phyloP scores from a whole-genome alignment of 805 yeast species.

The Nakazawaea wyomingensis region DNA sequence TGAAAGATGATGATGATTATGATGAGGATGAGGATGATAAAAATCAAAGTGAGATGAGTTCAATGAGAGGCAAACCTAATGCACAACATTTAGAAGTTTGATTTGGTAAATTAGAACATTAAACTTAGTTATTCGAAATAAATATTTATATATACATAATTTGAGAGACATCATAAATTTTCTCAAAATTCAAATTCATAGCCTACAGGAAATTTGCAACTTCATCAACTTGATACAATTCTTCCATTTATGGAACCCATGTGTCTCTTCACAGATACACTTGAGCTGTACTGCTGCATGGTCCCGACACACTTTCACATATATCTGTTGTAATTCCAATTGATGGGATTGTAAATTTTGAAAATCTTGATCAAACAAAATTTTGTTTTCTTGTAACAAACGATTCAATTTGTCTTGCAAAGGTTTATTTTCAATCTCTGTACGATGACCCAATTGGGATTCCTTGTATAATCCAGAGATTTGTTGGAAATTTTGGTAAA shows the following conservation, averaged over 20 bases:
- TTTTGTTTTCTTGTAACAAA: not conserved
- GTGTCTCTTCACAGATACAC: not conserved
- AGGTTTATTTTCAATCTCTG: not conserved
- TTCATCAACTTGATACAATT: too few species aligned
- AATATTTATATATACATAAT: too few species aligned
- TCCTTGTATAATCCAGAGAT: not conserved
- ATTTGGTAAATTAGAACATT: too few species aligned
- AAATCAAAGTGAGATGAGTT: not conserved
- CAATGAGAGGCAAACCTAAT: not conserved
- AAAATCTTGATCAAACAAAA: not conserved
- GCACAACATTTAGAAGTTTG: not conserved
- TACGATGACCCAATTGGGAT: not conserved
- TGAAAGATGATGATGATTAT: not conserved
- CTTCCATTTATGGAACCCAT: not conserved
- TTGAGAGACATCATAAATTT: too few species aligned
- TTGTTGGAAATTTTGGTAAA: not conserved
- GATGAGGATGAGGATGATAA: not conserved
- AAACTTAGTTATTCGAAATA: not conserved
- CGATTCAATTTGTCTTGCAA: not conserved
- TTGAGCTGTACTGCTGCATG: not conserved
- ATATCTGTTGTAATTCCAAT: not conserved
- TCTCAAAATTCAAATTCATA: too few species aligned
- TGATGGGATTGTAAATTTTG: not conserved
- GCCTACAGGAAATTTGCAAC: too few species aligned
- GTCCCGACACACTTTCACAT: not conserved